A percentile compares a stretch with the other conserved stretches of the same genome.
Evolutionary conservation across 306 rosid genomes (phyloP).

Genomic region (Psophocarpus tetragonolobus): DNA sequence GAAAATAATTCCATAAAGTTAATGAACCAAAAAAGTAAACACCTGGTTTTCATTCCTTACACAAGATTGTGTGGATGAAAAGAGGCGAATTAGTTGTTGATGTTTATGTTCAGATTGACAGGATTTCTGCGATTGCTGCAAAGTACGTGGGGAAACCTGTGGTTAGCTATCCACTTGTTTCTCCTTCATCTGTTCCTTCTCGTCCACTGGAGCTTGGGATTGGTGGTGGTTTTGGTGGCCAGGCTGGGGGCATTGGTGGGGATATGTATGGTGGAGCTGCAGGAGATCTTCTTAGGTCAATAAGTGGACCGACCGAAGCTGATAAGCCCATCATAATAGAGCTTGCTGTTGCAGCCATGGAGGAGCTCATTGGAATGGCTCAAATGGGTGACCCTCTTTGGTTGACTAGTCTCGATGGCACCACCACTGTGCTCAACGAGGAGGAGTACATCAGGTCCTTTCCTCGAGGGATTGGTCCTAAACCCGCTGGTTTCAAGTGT

Average conservation of each 20-base stretch:
- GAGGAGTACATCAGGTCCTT: conserved; percentile 80
- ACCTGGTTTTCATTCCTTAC: too few species aligned
- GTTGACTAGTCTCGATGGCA: conserved; percentile 74
- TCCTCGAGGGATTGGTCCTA: conserved; percentile 85
- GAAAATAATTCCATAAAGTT: not conserved
- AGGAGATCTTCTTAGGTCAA: conserved; percentile 73
- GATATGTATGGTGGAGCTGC: conserved; percentile 74
- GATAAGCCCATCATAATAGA: conserved; percentile 90
- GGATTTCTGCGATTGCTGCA: conserved; percentile 91
- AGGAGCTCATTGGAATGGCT: conserved; percentile 85
- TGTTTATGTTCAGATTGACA: conserved; percentile 61
- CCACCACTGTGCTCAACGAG: conserved; percentile 59
- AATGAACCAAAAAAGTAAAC: not conserved
- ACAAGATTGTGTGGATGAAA: not conserved
- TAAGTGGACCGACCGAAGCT: conserved; percentile 67
- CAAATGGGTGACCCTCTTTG: conserved; percentile 94
- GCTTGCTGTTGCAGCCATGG: conserved; percentile 96
- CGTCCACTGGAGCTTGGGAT: conserved; percentile 76
- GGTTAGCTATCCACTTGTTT: conserved; percentile 73
- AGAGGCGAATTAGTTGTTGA: not conserved
- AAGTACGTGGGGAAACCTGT: conserved; percentile 93
- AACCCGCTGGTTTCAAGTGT: conserved; percentile 71
- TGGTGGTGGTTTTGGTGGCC: conserved; percentile 66
- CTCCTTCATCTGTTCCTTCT: conserved; percentile 63
- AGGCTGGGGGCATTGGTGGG: conserved; percentile 49